Evolutionary conservation across 495 filamentous ascomycete genomes (phyloP), one percentile per base, ranked within the genome.

Genomic region (Aspergillus diversus): DNA sequence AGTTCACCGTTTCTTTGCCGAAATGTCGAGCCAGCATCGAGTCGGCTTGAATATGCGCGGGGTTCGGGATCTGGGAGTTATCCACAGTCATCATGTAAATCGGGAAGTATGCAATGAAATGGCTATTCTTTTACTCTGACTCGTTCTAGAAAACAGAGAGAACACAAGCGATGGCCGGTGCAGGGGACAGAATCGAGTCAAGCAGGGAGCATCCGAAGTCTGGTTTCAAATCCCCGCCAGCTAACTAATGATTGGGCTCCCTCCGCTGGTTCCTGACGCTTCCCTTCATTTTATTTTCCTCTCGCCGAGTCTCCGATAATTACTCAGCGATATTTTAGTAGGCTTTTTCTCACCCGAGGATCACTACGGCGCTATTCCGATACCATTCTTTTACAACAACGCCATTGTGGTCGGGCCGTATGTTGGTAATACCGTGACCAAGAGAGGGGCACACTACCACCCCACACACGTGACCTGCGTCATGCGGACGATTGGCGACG

Each of bases 1-100:
- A 99, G 79, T 99, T 98, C 66, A 89, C 87, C 12, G 92, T 87
- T 78, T 98, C 95, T 66, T 82, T 88, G 68, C 95, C 95, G 75
- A 97, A 97, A 63, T 90, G 95, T 52, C 88, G 84, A 48, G 89
- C 86, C 66, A 99, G 79, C 87, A 93, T 93, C 7, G 90, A 92
- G 80, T 93, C 87, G 69, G 90, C 84, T 70, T 89, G 84, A 63
- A 78, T 76, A 68, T 87, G 83, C 8, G 83, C 83, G 53, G 87
- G 85, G 52, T 79, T 78, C 5, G 87, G 87, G 33, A 83, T 69
- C 55, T 77, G 76, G 42, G 74, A 67, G 33, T 63, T 47, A 31
- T 63, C 57, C 60, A 42, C 42, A 11, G 11, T 37, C 33, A 53
- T 54, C 47, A 17, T 54, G 27, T 27, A 54, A 7, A 31, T 15